Conservation (phyloP, 2,329 filamentous ascomycete genomes). For the Ceratocystis ficicola region DNA sequence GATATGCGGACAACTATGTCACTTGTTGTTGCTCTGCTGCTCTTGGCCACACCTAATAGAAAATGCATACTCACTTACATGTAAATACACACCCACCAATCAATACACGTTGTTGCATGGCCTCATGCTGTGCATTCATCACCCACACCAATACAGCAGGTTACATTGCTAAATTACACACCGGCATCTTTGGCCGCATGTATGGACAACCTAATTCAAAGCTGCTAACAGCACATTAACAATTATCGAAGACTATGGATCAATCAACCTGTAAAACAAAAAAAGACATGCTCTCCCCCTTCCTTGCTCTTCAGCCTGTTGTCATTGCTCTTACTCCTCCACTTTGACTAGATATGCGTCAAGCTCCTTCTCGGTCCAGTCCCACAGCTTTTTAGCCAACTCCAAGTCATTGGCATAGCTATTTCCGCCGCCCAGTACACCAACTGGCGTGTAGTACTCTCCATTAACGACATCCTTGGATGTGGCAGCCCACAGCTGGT, state of each 20-base stretch:
- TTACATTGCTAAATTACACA: too few relatives aligned
- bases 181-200: background rate
- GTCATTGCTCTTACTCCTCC: background rate
- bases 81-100: too few relatives aligned
- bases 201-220: background rate
- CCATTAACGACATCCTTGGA: constrained; percentile 28
- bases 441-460: constrained; percentile 30
- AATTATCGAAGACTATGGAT: background rate
- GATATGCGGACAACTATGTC: too few relatives aligned
- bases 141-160: too few relatives aligned
- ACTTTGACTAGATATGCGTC: constrained; percentile 18
- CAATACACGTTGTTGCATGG: too few relatives aligned
- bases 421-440: constrained; percentile 25
- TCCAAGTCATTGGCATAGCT: constrained; percentile 26
- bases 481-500: constrained; percentile 36
- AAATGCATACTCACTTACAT: too few relatives aligned
- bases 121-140: too few relatives aligned
- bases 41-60: too few relatives aligned
- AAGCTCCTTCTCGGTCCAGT: constrained; percentile 31
- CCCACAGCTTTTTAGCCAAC: constrained; percentile 29
- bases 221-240: background rate
- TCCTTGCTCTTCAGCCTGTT: background rate
- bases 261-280: too few relatives aligned
- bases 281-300: background rate
- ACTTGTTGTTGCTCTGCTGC: too few relatives aligned